phyloP scores from a whole-genome alignment of 371 early-diverging fungal genomes.

The Dinochytrium kinnereticum region DNA sequence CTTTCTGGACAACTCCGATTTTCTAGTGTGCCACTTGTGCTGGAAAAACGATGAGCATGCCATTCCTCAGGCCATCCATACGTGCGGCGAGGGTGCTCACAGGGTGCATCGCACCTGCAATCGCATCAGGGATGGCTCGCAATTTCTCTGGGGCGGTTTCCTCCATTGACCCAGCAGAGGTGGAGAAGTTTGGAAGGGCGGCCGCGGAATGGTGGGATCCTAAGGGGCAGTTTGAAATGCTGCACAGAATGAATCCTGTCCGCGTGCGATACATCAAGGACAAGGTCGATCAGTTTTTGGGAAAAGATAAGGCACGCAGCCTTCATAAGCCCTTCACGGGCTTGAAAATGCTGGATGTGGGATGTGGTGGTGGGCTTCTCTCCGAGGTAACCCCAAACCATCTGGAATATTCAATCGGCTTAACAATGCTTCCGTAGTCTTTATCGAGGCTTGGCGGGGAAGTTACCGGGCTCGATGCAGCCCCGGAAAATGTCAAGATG shows the following conservation, averaged over 20 bases:
- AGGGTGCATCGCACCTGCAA: too few species aligned
- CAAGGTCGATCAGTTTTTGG: conserved; percentile 16
- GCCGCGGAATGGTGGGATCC: conserved; percentile 93
- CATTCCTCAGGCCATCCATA: background rate
- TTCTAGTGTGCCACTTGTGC: background rate
- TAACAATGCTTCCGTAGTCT: conserved; percentile 53
- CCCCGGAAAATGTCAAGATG: conserved; percentile 78
- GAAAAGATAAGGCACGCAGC: background rate
- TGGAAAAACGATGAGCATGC: background rate
- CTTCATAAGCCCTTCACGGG: conserved; percentile 61
- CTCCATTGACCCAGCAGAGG: conserved; percentile 75
- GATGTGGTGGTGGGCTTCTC: conserved; percentile 94
- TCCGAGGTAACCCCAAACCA: conserved; percentile 67
- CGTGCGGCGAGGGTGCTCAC: too few species aligned
- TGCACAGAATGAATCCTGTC: conserved; percentile 89
- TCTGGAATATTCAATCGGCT: background rate
- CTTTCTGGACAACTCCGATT: background rate
- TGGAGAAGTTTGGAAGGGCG: conserved; percentile 79
- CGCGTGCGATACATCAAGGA: conserved; percentile 82
- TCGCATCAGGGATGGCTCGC: too few species aligned
- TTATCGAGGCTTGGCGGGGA: conserved; percentile 82
- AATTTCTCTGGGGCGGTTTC: conserved; percentile 13
- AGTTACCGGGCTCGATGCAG: conserved; percentile 88
- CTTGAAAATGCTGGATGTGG: conserved; percentile 82
- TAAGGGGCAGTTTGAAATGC: conserved; percentile 81